Conservation (phyloP, 768 basidiomycete genomes). For the Termitomyces eurrhizus region DNA sequence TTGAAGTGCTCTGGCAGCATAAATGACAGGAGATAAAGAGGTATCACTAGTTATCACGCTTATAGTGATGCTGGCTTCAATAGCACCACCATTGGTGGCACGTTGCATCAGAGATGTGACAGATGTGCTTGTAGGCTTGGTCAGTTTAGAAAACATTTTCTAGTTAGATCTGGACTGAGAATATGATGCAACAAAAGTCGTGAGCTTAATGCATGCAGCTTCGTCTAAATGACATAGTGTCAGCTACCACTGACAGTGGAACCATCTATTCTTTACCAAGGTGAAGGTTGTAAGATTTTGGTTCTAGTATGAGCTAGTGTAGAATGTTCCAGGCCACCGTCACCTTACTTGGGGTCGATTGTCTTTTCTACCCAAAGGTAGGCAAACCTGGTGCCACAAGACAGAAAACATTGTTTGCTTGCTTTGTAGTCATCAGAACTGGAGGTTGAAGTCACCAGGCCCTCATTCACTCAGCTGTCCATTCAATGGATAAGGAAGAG, state of each 20-base stretch:
- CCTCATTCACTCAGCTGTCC: too few relatives aligned
- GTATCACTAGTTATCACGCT: constrained; percentile 44
- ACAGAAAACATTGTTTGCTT: too few relatives aligned
- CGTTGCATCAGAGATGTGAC: constrained; percentile 43
- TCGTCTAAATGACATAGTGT: constrained; percentile 9
- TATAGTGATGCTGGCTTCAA: constrained; percentile 45
- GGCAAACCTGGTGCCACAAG: too few relatives aligned
- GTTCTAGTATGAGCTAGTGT: neutral
- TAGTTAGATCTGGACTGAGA: neutral
- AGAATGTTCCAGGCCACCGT: too few relatives aligned
- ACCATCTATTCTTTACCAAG: neutral
- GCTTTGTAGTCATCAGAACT: too few relatives aligned
- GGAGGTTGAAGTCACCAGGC: too few relatives aligned
- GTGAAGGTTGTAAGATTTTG: neutral
- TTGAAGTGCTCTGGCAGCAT: constrained; percentile 45
- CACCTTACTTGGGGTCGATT: too few relatives aligned
- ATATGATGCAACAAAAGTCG: neutral
- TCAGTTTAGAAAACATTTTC: constrained; percentile 20
- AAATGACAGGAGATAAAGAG: constrained; percentile 53
- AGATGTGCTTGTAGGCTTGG: constrained; percentile 31
- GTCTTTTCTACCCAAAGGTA: too few relatives aligned
- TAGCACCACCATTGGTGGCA: constrained; percentile 37
- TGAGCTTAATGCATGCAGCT: constrained; percentile 42
- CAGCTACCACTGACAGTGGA: neutral
- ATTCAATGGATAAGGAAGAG: too few relatives aligned